Evolutionary conservation across 2,329 filamentous ascomycete genomes (phyloP), one percentile per base, ranked within the genome.

Genomic region (Colletotrichum siamense): DNA sequence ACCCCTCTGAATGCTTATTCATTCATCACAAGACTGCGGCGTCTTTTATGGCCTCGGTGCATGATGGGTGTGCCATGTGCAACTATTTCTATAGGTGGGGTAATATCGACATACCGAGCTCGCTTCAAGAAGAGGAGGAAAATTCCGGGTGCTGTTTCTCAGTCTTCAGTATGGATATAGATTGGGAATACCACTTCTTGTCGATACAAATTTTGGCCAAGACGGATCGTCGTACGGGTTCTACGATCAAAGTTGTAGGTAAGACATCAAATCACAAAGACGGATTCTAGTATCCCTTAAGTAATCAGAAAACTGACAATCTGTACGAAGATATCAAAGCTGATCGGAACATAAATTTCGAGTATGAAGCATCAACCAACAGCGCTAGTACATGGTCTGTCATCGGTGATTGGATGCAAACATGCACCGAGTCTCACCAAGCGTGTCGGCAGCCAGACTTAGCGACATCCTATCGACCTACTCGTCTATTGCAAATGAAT

Each of bases 81-180:
- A 44, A n/a, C 52, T 0, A 6, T 13, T 6, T 1, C 32, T 3
- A 3, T 34, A 0, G 1, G 32, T 1, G 0, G 5, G 0, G 6
- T 13, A 0, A 1, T 1, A 34, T 3, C 13, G 1, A 36, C 34
- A 36, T 3, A 3, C 13, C 34, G 34, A 7, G 1, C 6, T 36
- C 1, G 34, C 34, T 8, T 15, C 36, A 39, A 39, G 36, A 18
- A 16, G 1, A 18, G 0, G 36, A 39, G 3, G 4, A 39, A 39
- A 0, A 39, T 9, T 3, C 36, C 16, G 2, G 36, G 15, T 4
- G 4, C 36, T 39, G 5, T 18, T 39, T 39, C 7, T 18, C 36
- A 18, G 34, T 15, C 34, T 36, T 36, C 34, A 36, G 34, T 34
- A 6, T 34, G 1, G 0, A 15, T 0, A 34, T 34, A 34, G 0